Evolutionary conservation across 1,284 basidiomycete genomes (phyloP), one percentile per base, ranked within the genome.

Genomic region (Fomitiporia mediterranea): DNA sequence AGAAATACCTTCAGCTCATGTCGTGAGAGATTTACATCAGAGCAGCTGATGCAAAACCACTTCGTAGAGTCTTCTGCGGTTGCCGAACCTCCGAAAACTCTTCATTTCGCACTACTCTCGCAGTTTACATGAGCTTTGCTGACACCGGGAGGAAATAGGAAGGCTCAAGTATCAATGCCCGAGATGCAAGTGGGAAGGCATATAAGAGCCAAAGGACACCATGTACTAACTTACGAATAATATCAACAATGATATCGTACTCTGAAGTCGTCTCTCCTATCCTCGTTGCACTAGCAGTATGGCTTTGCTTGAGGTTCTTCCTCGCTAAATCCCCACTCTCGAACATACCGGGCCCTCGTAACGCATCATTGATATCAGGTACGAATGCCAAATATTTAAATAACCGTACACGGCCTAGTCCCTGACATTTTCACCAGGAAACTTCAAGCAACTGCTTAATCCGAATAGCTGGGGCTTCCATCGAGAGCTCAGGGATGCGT

Each of bases 381-480:
- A 50, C 21, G 23, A 4, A n/a, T 34, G n/a, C 17, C n/a, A 17
- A 43, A 13, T 7, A 23, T 25, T 25, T 23, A 19, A 25, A 21
- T 46, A 19, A 15, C 17, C n/a, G 40, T 23, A 17, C 23, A 17
- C 17, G 17, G 19, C 50, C 28, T 37, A 15, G 13, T 34, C 13
- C 23, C 27, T 49, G 40, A 27, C 17, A 25, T 15, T 25, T 44
- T 32, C 40, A n/a, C n/a, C n/a, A 61, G 61, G 61, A 0, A 57
- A 57, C 30, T 43, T 62, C 35, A 9, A 23, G 15, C 51, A 62
- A 30, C 25, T 60, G 2, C 62, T 64, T 34, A 43, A 61, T 44
- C 55, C 43, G 8, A 35, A 65, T 32, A 63, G 52, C 2, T 67
- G 63, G 64, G 59, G 48, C 6, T 68, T 66, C 42, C 40, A 64